A percentile compares a stretch with the other conserved stretches of the same genome.
These are phyloP conservation scores for Suhomyces atakaporum DNA, from an alignment of 1,139 yeast genomes.

Conservation along the genomic window DNA sequence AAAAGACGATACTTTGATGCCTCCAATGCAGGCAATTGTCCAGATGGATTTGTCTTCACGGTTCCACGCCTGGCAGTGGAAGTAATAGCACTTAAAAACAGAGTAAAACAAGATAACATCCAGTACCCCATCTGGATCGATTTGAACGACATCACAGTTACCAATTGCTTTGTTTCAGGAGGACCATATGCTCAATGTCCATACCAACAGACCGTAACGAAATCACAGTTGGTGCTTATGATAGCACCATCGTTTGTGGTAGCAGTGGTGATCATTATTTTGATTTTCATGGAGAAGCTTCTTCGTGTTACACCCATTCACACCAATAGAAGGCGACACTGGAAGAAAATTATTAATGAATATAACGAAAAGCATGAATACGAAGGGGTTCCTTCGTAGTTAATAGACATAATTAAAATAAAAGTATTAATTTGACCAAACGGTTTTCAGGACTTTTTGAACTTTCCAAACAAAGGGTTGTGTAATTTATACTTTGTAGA, in stretches of 20 bases:
- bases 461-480: no score
- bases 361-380: conserved; percentile 41
- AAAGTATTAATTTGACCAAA: background rate
- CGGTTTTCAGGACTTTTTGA: no score
- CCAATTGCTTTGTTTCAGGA: conserved; percentile 84
- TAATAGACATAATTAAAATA: background rate
- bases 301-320: conserved; percentile 41
- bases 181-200: conserved; percentile 83
- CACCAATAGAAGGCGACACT: conserved; percentile 41
- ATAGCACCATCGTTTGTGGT: conserved; percentile 68
- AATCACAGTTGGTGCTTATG: conserved; percentile 60
- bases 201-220: conserved; percentile 57
- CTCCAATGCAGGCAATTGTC: conserved; percentile 42
- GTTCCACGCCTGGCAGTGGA: conserved; percentile 56
- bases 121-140: conserved; percentile 71
- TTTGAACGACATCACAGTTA: conserved; percentile 72
- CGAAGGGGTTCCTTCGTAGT: conserved; percentile 48
- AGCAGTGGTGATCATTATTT: conserved; percentile 37
- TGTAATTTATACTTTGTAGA: no score
- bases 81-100: conserved; percentile 32
- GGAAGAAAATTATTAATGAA: conserved; percentile 41
- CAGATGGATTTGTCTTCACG: conserved; percentile 51
- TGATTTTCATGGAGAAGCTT: conserved; percentile 34
- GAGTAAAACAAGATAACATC: conserved; percentile 20
- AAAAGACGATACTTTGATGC: conserved; percentile 56